Percentiles rank a stretch among this genome's conserved stretches.
phyloP scores from a whole-genome alignment of 306 rosid genomes.

The Pyrus communis region DNA sequence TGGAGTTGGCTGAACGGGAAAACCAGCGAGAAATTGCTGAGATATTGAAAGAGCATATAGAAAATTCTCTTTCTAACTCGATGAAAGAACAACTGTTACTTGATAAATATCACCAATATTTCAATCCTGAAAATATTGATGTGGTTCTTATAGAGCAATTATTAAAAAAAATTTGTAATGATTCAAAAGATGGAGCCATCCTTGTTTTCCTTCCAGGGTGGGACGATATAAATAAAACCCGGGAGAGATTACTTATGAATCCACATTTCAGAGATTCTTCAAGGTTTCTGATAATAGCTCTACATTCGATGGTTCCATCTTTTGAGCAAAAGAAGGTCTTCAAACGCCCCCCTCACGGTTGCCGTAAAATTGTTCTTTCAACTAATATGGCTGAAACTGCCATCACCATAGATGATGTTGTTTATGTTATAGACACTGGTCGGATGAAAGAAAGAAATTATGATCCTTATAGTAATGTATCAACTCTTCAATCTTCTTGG shows the following conservation, averaged over 20 bases:
- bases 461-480: slow-evolving; percentile 78
- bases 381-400: slow-evolving; percentile 97
- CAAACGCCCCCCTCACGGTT: slow-evolving; percentile 45
- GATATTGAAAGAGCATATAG: slow-evolving; percentile 46
- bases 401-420: slow-evolving; percentile 88
- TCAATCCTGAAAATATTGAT: slow-evolving; percentile 65
- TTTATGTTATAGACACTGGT: slow-evolving; percentile 85
- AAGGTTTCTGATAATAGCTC: slow-evolving; percentile 44
- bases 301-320: slow-evolving; percentile 86
- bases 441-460: slow-evolving; percentile 88
- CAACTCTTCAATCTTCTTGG: slow-evolving; percentile 95
- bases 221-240: slow-evolving; percentile 83
- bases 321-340: slow-evolving; percentile 78
- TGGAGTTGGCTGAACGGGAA: slow-evolving; percentile 61
- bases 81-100: slow-evolving; percentile 36
- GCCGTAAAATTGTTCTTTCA: slow-evolving; percentile 89
- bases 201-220: slow-evolving; percentile 96
- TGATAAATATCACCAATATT: slow-evolving; percentile 46
- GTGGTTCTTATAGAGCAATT: slow-evolving; percentile 60
- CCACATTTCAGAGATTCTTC: slow-evolving; percentile 49
- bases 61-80: slow-evolving; percentile 39
- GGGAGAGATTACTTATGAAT: slow-evolving; percentile 48
- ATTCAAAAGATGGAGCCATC: slow-evolving; percentile 79
- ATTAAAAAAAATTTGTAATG: slow-evolving; percentile 61
- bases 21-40: slow-evolving; percentile 53